Base-by-base conservation (phyloP, 495 filamentous ascomycete species). In the Hamigera avellanea region DNA sequence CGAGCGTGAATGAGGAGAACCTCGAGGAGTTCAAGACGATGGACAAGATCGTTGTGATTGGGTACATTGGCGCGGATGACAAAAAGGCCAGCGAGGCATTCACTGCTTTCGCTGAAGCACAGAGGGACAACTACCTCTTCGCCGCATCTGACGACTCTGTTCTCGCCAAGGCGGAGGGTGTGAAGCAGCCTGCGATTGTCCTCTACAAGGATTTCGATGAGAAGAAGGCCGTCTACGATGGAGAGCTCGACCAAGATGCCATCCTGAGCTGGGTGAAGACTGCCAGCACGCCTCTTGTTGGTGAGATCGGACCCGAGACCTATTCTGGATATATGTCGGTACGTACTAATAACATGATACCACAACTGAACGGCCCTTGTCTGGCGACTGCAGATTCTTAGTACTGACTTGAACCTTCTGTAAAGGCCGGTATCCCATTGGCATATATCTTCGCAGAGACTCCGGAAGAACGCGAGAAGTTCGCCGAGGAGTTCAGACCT, bases 171-270 rank as follows among this genome's bases (percentile, higher is more conserved):
- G 75, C 81, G 18, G 91, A 93, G 66, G 87, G 80, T 52, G 86
- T 88, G 48, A 81, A 75, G 48, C 73, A 80, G 47, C 91, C 91
- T 32, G 81, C 83, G 3, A 65, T 99, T 42, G 85, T 95, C 41
- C 75, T 99, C 33, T 96, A 95, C 80, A 99, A 99, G 73, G 70
- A 81, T 26, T 99, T 96, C 45, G 91, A 99, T 53, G 91, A 95
- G 70, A 89, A 89, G 69, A 95, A 93, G 73, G 70, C 73, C 42
- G 67, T 78, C 35, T 96, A 80, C 67, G 66, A 76, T 14, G 86
- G 83, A 45, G 76, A 81, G 52, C 83, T 95, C 52, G 78, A 80
- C 13, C 69, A 67, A 44, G 80, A 84, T 43, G 70, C 73, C 29
- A 83, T 99, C 49, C 75, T 78, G 44, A 68, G 72, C 44, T 99